Evolutionary conservation across 352 stramenopile species (phyloP).

Genomic region (Globisporangium sylvaticum): DNA sequence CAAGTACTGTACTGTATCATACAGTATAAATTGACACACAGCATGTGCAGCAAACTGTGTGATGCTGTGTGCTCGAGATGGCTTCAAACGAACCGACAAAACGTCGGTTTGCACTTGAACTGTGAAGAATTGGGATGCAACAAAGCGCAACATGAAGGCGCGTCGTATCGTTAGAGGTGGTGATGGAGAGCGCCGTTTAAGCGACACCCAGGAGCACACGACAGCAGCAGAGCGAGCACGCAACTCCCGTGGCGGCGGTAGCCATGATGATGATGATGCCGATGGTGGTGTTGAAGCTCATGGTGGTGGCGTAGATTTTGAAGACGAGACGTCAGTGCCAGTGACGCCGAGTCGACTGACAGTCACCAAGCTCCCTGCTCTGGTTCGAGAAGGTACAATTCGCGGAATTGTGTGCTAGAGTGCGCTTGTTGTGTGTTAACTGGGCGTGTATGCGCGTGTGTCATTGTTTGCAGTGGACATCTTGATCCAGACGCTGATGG

Average conservation of each 20-base stretch:
- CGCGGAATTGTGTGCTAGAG: background rate
- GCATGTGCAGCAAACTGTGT: no score
- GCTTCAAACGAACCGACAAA: background rate
- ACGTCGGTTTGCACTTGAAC: background rate
- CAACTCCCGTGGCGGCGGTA: background rate
- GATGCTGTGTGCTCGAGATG: background rate
- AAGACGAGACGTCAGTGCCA: background rate
- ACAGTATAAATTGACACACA: no score
- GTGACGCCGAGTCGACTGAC: background rate
- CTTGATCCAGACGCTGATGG: constrained; percentile 10
- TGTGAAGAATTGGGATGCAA: no score
- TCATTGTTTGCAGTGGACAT: constrained; percentile 8
- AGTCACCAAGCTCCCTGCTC: constrained; percentile 14
- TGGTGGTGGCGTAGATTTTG: background rate
- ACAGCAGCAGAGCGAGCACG: background rate
- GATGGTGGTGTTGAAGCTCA: background rate
- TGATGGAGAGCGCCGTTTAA: background rate
- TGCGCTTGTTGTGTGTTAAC: background rate
- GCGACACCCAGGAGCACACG: background rate
- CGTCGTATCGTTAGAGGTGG: background rate
- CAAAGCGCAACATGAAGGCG: background rate
- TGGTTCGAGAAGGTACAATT: constrained; percentile 18
- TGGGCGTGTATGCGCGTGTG: background rate
- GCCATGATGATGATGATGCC: background rate
- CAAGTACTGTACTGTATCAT: no score